Conservation (phyloP, 371 early-diverging fungal genomes). For the Ecytonucleospora hepatopenaei region DNA sequence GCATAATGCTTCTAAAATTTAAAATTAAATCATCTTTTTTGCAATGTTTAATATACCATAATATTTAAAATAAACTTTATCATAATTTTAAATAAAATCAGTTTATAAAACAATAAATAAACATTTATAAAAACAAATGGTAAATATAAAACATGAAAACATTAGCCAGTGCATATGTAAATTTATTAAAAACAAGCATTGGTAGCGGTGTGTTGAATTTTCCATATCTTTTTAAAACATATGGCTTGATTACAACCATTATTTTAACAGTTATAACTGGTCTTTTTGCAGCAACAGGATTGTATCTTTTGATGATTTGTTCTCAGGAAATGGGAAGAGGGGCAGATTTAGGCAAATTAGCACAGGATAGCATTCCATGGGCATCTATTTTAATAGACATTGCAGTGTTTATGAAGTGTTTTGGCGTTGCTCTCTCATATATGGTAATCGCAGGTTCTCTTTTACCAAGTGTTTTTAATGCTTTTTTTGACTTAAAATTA, state of each 20-base stretch:
- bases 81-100: too few species aligned
- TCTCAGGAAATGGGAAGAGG: constrained; percentile 36
- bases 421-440: constrained; percentile 95
- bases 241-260: constrained; percentile 39
- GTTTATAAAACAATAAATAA: too few species aligned
- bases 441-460: constrained; percentile 84
- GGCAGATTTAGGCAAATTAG: constrained; percentile 59
- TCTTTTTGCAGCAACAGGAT: constrained; percentile 39
- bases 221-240: constrained; percentile 50
- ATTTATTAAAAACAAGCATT: constrained; percentile 52
- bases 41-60: too few species aligned
- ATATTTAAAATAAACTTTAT: too few species aligned
- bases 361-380: constrained; percentile 73
- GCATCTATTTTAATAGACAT: constrained; percentile 76
- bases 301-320: constrained; percentile 38
- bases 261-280: constrained; percentile 37
- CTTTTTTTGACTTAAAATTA: constrained; percentile 9
- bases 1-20: too few species aligned
- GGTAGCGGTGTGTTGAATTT: constrained; percentile 56
- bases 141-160: constrained; percentile 22
- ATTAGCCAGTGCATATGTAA: constrained; percentile 39
- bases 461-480: constrained; percentile 60
- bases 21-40: too few species aligned
- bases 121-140: too few species aligned
- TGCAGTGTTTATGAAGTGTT: constrained; percentile 95